These are phyloP conservation scores for Davidsoniella eucalypti DNA, from an alignment of 2,329 filamentous ascomycete species.

Conservation along the genomic window DNA sequence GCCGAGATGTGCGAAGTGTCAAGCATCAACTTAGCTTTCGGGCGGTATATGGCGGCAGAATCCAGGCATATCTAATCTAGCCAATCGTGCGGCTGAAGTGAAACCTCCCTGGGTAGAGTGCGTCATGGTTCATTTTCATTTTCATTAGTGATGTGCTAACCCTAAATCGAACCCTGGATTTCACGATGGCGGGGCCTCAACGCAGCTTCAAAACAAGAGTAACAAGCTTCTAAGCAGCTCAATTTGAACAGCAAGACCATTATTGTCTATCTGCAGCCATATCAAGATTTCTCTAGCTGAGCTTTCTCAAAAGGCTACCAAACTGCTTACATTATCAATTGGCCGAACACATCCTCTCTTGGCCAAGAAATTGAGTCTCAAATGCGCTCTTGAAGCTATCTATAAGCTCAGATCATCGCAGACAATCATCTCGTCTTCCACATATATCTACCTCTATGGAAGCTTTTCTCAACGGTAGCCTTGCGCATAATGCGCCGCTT, in stretches of 20 bases:
- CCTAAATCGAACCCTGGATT: background rate
- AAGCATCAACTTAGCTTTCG: background rate
- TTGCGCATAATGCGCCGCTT: conserved; percentile 75
- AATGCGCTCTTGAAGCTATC: too few species aligned
- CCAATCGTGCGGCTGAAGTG: conserved; percentile 5
- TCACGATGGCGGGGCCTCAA: conserved; percentile 4
- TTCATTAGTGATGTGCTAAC: background rate
- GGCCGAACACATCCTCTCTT: too few species aligned
- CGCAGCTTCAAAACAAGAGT: background rate
- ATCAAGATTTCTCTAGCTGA: too few species aligned
- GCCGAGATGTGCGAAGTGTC: background rate
- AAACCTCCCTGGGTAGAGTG: conserved; percentile 1
- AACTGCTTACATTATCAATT: too few species aligned
- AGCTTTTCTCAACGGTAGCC: conserved; percentile 61
- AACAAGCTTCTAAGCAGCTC: too few species aligned
- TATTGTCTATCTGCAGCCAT: too few species aligned
- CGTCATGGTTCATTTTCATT: conserved; percentile 7
- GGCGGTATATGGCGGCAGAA: conserved; percentile 9
- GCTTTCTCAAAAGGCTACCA: too few species aligned
- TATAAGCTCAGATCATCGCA: too few species aligned
- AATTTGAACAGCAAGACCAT: too few species aligned
- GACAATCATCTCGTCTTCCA: too few species aligned
- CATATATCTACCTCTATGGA: conserved; percentile 39
- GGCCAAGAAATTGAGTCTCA: too few species aligned
- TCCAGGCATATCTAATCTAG: background rate